These are phyloP conservation scores for Lactarius evosmus DNA, from an alignment of 768 basidiomycete genomes.

Conservation along the genomic window DNA sequence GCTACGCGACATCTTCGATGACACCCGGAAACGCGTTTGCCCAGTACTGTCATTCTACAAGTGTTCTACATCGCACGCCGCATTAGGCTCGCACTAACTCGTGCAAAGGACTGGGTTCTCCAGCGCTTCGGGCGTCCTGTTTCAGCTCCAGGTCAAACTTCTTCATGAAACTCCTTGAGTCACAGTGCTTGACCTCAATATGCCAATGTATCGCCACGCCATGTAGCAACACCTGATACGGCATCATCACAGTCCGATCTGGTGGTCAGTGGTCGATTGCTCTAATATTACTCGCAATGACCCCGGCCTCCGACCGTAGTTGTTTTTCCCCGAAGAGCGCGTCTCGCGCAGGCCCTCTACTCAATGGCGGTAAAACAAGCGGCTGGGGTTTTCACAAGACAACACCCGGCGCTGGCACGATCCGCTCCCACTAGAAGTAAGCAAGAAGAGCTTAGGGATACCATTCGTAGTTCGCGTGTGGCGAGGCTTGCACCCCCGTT, in stretches of 20 bases:
- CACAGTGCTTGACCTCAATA: background rate
- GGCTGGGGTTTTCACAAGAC: background rate
- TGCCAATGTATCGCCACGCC: background rate
- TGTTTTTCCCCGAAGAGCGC: constrained; percentile 32
- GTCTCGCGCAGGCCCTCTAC: constrained; percentile 43
- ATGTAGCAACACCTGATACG: background rate
- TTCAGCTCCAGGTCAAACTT: background rate
- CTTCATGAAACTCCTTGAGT: background rate
- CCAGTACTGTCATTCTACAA: background rate
- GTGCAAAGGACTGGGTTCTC: background rate
- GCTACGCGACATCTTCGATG: constrained; percentile 57
- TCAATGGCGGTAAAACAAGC: constrained; percentile 43
- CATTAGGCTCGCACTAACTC: background rate
- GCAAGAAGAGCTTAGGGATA: background rate
- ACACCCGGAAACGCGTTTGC: constrained; percentile 36
- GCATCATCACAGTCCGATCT: background rate
- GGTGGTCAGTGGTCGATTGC: background rate
- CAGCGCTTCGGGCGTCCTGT: background rate
- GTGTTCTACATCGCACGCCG: background rate
- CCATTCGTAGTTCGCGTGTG: constrained; percentile 49
- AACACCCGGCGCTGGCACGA: background rate
- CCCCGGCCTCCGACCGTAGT: background rate
- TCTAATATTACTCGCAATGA: background rate
- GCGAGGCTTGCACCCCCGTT: constrained; percentile 53
- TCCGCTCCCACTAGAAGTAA: background rate